Conservation (phyloP, 2,329 filamentous ascomycete species). For the Gaeumannomyces tritici region DNA sequence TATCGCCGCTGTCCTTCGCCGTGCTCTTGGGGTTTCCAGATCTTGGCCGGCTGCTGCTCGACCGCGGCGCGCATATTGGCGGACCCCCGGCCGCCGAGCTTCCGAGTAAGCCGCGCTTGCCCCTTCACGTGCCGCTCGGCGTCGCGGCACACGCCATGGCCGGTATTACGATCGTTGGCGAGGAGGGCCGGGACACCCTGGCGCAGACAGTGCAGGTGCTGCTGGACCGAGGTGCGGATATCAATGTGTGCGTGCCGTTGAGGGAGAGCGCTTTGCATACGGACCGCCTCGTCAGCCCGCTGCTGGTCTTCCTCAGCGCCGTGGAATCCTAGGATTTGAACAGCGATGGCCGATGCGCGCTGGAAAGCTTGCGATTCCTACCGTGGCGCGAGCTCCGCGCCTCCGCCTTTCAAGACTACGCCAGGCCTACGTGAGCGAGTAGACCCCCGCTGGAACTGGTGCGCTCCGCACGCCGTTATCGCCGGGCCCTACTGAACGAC, state of each 20-base stretch:
- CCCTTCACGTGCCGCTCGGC: not conserved
- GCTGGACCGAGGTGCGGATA: not conserved
- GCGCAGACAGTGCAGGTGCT: not conserved
- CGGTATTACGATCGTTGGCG: too few species aligned
- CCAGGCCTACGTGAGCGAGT: not conserved
- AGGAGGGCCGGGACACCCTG: not conserved
- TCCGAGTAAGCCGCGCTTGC: not conserved
- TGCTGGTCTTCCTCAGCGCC: not conserved
- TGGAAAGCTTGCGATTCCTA: not conserved
- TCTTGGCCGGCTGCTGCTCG: not conserved
- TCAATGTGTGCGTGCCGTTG: not conserved
- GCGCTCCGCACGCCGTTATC: not conserved
- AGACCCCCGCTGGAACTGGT: not conserved
- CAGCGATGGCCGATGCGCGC: not conserved
- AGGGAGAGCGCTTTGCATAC: not conserved
- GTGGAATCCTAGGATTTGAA: not conserved
- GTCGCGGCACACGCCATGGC: not conserved
- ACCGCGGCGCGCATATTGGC: not conserved
- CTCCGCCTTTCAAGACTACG: not conserved
- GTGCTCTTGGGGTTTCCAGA: not conserved
- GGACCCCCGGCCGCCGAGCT: not conserved
- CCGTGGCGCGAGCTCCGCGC: not conserved
- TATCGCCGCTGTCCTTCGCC: not conserved
- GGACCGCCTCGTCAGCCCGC: not conserved
- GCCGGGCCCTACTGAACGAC: not conserved